Base-by-base conservation (phyloP, 2,329 filamentous ascomycete species). In the Aspergillus carbonarius region DNA sequence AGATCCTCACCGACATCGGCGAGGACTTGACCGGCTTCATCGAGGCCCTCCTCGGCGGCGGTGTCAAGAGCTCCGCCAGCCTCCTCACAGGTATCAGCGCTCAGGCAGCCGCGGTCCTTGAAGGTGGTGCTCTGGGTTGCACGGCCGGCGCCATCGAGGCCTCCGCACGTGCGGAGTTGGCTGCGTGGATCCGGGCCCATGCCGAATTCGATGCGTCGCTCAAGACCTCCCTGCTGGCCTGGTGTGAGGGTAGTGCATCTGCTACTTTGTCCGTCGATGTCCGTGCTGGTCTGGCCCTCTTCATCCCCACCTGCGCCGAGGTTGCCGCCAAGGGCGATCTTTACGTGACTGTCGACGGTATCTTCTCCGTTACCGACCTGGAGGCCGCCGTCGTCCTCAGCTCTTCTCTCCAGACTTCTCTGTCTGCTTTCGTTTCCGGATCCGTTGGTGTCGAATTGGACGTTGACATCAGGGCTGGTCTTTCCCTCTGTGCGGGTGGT, bases 311-410 rank as follows among this genome's bases (percentile, higher is more conserved):
- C 20, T 70, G 66, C 50, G 69, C 72, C 37, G 65, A 70, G 23
- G 66, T 74, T 48, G 73, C 74, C 51, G 72, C 74, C 51, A 67
- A 74, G 66, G 72, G 69, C 40, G 67, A 70, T n/a, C 66, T 76
- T 52, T 69, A 66, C 53, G 72, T 75, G 42, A 73, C 68, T 44
- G 34, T 75, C 18, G 72, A 75, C 15, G 74, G 74, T 70, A 73
- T 76, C 59, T 69, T 73, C 54, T 54, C 61, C 20, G 55, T 68
- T 17, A 52, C 67, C 50, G 65, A 69, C 17, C 63, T 72, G 10
- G 66, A 63, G 25, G 62, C 64, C n/a, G 65, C 66, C 44, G 68
- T 74, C 18, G 67, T 74, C 52, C 67, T 76, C 34, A 71, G 65
- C 57, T 61, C 63, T 32, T 66, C 66, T 27, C 65, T 68, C 32